Conservation (phyloP, 2,329 filamentous ascomycete species). For the Aspergillus pseudoglaucus region DNA sequence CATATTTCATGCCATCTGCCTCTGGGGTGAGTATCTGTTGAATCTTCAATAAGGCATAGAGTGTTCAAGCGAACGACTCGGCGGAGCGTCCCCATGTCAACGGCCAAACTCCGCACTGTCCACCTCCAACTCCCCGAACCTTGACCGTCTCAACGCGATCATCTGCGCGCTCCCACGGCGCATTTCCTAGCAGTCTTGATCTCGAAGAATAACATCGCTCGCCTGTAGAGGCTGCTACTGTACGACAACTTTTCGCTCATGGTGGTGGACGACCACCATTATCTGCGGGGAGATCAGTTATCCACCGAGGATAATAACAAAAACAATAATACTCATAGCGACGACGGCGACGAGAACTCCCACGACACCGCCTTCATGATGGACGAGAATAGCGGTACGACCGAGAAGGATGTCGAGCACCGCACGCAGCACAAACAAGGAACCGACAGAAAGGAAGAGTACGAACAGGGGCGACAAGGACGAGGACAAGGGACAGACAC, state of each 20-base stretch:
- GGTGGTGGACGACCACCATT: constrained; percentile 18
- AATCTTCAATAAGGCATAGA: too few relatives aligned
- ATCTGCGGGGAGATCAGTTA: constrained; percentile 13
- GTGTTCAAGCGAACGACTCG: constrained; percentile 2
- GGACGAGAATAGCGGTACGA: not conserved
- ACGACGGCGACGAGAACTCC: constrained; percentile 4
- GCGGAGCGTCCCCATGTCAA: constrained; percentile 27
- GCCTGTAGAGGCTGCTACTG: constrained; percentile 24
- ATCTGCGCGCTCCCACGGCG: constrained; percentile 8
- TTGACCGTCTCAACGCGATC: constrained; percentile 1
- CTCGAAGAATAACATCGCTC: constrained; percentile 23
- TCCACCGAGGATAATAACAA: constrained; percentile 12
- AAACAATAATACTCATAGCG: constrained; percentile 13
- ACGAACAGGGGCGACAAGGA: constrained; percentile 2
- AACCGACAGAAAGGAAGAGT: not conserved
- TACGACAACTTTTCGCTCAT: constrained; percentile 18
- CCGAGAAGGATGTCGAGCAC: constrained; percentile 7
- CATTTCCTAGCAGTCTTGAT: constrained; percentile 28
- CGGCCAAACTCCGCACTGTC: constrained; percentile 7
- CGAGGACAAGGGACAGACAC: constrained; percentile 6
- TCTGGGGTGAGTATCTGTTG: too few relatives aligned
- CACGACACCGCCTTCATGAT: not conserved
- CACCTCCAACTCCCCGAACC: constrained; percentile 9
- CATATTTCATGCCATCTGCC: too few relatives aligned
- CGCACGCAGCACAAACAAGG: constrained; percentile 11